A percentile compares a stretch with the other conserved stretches of the same genome.
phyloP scores from a whole-genome alignment of 2,329 filamentous ascomycete species.

The Xylaria sp. region DNA sequence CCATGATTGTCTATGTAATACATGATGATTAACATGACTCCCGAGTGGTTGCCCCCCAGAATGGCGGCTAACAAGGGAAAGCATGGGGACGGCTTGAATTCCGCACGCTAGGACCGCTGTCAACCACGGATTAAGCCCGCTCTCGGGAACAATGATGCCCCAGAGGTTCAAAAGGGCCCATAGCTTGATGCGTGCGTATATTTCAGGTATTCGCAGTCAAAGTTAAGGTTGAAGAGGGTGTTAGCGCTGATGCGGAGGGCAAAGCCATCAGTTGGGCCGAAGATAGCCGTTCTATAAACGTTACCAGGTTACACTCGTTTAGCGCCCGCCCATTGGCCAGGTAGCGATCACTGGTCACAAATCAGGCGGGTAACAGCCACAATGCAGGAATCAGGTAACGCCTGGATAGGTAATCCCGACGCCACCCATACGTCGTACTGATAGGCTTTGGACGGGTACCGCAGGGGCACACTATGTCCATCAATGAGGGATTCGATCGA shows the following conservation, averaged over 20 bases:
- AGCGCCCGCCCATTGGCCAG: too few relatives aligned
- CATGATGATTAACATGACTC: constrained; percentile 19
- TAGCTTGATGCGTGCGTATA: constrained; percentile 12
- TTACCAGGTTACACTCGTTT: not conserved
- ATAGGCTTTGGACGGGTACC: constrained; percentile 40
- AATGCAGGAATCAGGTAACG: constrained; percentile 3
- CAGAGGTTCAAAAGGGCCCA: constrained; percentile 15
- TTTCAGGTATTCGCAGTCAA: not conserved
- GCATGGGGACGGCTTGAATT: constrained; percentile 44
- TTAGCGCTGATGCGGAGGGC: constrained; percentile 35
- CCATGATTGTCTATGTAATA: constrained; percentile 16
- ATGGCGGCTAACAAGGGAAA: constrained; percentile 44
- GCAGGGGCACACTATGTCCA: constrained; percentile 11
- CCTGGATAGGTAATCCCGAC: constrained; percentile 35
- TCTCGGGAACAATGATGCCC: constrained; percentile 15
- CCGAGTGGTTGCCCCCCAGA: constrained; percentile 52
- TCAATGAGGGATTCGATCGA: constrained; percentile 26
- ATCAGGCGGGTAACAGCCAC: not conserved
- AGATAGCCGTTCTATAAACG: constrained; percentile 43
- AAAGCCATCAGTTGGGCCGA: constrained; percentile 45
- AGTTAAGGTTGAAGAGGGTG: constrained; percentile 21
- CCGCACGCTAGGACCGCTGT: constrained; percentile 39
- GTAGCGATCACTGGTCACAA: not conserved
- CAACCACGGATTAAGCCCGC: constrained; percentile 28
- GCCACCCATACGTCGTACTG: constrained; percentile 40